phyloP scores from a whole-genome alignment of 352 stramenopile species.

The Phytophthora niederhauseri region DNA sequence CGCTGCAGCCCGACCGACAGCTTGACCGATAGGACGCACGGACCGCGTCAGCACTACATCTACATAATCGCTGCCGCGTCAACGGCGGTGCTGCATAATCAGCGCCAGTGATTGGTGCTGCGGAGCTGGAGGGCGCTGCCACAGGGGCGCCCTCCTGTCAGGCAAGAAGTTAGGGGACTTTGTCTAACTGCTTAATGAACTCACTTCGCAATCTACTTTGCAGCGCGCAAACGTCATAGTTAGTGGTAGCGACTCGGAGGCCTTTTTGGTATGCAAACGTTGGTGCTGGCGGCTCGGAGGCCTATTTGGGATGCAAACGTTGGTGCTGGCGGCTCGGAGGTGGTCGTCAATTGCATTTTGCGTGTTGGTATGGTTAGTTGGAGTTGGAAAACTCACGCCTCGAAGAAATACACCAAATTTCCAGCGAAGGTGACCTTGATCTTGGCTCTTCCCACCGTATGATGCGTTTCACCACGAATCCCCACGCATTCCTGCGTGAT shows the following conservation, averaged over 20 bases:
- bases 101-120: not conserved
- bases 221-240: not conserved
- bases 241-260: no score
- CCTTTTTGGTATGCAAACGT: no score
- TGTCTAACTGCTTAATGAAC: conserved; percentile 1
- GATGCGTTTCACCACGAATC: not conserved
- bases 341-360: no score
- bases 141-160: not conserved
- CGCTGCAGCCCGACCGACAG: no score
- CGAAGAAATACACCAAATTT: not conserved
- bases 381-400: conserved; percentile 16
- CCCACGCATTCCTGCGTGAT: not conserved
- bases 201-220: not conserved
- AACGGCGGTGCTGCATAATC: not conserved
- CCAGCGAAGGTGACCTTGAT: not conserved
- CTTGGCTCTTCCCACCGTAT: not conserved
- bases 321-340: no score
- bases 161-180: not conserved
- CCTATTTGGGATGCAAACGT: no score
- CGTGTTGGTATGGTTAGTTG: no score
- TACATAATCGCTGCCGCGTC: not conserved
- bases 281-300: no score
- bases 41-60: no score
- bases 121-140: not conserved
- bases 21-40: no score